Conservation (phyloP, 1,284 basidiomycete species). For the Leccinum colubrinum region DNA sequence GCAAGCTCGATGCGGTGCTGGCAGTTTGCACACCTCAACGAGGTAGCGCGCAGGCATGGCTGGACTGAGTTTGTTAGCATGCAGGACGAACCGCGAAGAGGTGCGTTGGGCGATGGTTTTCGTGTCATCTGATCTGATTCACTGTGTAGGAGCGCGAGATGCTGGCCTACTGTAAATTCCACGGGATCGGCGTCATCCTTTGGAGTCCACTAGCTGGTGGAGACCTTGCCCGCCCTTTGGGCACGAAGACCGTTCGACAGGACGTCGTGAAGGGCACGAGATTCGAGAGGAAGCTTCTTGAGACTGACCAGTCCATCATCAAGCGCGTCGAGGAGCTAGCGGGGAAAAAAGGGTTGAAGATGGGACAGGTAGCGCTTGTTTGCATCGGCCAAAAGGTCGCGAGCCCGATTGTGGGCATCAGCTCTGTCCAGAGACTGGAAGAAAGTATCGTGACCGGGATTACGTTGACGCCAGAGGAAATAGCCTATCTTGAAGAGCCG, state of each 20-base stretch:
- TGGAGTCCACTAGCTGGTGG: constrained; percentile 40
- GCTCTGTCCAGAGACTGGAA: not conserved
- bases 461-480: constrained; percentile 20
- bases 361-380: not conserved
- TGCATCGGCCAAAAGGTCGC: constrained; percentile 29
- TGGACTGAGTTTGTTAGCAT: not conserved
- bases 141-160: not conserved
- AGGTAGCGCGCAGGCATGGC: not conserved
- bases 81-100: not conserved
- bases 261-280: constrained; percentile 16
- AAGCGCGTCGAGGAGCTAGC: constrained; percentile 42
- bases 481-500: constrained; percentile 30
- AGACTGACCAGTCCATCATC: constrained; percentile 34
- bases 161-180: not conserved
- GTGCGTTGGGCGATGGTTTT: not conserved
- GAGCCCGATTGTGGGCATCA: constrained; percentile 39
- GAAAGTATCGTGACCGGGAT: not conserved
- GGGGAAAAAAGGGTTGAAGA: constrained; percentile 26
- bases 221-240: constrained; percentile 15
- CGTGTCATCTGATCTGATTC: not conserved
- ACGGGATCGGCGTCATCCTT: constrained; percentile 26
- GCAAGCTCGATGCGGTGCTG: not conserved
- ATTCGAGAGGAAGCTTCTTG: constrained; percentile 28
- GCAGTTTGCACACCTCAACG: not conserved
- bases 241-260: constrained; percentile 26